Base-by-base conservation (phyloP, 768 basidiomycete species). In the Kwoniella botswanensis region DNA sequence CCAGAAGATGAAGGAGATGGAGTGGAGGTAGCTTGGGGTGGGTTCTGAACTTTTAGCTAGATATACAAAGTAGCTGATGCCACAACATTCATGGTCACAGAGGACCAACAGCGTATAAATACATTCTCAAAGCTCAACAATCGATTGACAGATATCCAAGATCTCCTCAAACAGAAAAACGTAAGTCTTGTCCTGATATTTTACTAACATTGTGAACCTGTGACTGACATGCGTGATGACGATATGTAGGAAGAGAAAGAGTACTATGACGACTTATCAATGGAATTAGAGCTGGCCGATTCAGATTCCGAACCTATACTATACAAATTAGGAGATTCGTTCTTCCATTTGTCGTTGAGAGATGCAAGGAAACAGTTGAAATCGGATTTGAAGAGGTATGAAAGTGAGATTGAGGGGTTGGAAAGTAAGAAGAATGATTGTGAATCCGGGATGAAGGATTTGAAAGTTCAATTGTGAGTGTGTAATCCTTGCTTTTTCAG, bases 261-360 rank as follows among this genome's bases (percentile, higher is more conserved):
- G 76, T 91, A 93, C 2, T 88, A 96, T 15, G 93, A 96, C 70
- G 95, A 98, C 82, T 87, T 97, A 41, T 85, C 89, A 1, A 91
- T 88, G 56, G 95, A 97, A 78, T 88, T 98, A 24, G 94, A 96
- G 79, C 88, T 98, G 11, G 89, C 90, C 0, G 93, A 96, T 71
- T 93, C 95, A 76, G 91, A 92, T 41, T 22, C 22, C 24, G 88
- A 92, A 67, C 86, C 86, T 0, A 89, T 97, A 4, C 79, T 94
- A 92, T 98, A 97, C 86, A 91, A 90, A 85, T 87, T 95, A 41
- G 94, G 94, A 76, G 93, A 95, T 79, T 86, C 93, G 0, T 97
- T 96, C 83, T 86, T 94, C 22, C 92, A 94, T 75, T 86, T 98
- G 74, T 85, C 89, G 11, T 88, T 91, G 54, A 70, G 86, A 6